Evolutionary conservation across 2,329 filamentous ascomycete species (phyloP), one percentile per base, ranked within the genome.

Genomic region (Camillea tinctor): DNA sequence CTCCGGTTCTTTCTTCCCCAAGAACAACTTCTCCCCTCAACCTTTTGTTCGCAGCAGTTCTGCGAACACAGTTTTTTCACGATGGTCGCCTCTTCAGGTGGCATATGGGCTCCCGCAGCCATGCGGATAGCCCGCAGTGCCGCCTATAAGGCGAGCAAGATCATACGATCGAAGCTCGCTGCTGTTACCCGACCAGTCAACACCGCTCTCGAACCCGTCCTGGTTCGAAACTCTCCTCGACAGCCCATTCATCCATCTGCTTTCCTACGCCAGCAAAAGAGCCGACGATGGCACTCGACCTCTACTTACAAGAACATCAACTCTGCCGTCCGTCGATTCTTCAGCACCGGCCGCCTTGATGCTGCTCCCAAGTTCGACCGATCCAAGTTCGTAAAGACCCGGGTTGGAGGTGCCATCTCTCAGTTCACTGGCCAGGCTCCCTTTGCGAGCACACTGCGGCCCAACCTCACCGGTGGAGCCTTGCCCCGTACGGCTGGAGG

Each of bases 401-500:
- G 75, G 61, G 82, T 79, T 15, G 79, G 81, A 17, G 80, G 79
- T 50, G 79, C 79, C 50, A 76, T 86, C 58, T 82, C 80, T 30
- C 84, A 87, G 62, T 84, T 90, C 60, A 87, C 91, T 17, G 87
- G 88, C 24, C 87, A 91, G 55, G 88, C 93, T 26, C 94, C 94
- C 0, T 98, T 98, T 74, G 90, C 93, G 3, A 92, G 88, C 55
- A 89, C 93, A 1, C 85, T 99, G 40, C 90, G 95, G 40, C 95
- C 95, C 1, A 98, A 97, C 72, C 79, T 98, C 65, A 97, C 93
- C 0, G 94, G 93, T 53, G 93, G 94, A 50, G 88, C 92, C 22
- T 79, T 97, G 51, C 88, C 91, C 36, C 87, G 94, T 59, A 92
- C 91, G 48, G 91, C 93, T 7, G 93, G 94, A 66, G 95, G 95